Conservation (phyloP, 495 filamentous ascomycete species). For the Lasiosphaeriaceae sp. region DNA sequence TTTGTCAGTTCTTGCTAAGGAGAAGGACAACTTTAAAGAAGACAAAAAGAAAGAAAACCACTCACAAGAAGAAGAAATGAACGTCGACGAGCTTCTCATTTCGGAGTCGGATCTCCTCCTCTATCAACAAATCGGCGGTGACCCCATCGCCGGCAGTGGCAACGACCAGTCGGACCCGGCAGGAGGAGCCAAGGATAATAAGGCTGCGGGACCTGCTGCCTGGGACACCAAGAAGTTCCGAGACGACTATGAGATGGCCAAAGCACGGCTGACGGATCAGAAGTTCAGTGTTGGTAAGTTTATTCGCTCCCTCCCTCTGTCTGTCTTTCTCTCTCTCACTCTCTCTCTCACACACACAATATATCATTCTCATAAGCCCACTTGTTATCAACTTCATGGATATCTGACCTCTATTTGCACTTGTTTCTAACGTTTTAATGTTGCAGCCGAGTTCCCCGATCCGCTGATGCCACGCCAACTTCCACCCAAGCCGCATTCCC, state of each 20-base stretch:
- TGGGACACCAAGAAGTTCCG: conserved; percentile 34
- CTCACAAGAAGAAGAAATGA: conserved; percentile 6
- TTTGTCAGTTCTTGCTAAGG: too few relatives aligned
- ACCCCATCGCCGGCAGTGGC: not conserved
- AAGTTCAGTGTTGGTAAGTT: conserved; percentile 39
- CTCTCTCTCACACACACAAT: not conserved
- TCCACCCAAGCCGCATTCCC: conserved; percentile 30
- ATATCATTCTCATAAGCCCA: not conserved
- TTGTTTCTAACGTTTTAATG: not conserved
- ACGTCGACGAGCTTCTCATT: conserved; percentile 26
- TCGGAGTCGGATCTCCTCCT: conserved; percentile 10
- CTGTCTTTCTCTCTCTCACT: not conserved
- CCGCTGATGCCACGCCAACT: conserved; percentile 34
- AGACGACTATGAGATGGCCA: conserved; percentile 52
- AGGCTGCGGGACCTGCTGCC: not conserved
- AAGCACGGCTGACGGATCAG: conserved; percentile 32
- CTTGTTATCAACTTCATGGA: too few relatives aligned
- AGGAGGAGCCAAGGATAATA: conserved; percentile 1
- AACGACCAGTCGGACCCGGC: not conserved
- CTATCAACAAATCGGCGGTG: too few relatives aligned
- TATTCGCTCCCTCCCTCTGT: not conserved
- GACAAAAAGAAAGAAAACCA: too few relatives aligned
- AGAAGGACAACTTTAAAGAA: too few relatives aligned
- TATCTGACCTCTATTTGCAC: not conserved
- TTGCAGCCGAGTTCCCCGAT: conserved; percentile 36